Evolutionary conservation across 805 yeast genomes (phyloP), one percentile per base, ranked within the genome.

Genomic region (Starmerella tilneyi): DNA sequence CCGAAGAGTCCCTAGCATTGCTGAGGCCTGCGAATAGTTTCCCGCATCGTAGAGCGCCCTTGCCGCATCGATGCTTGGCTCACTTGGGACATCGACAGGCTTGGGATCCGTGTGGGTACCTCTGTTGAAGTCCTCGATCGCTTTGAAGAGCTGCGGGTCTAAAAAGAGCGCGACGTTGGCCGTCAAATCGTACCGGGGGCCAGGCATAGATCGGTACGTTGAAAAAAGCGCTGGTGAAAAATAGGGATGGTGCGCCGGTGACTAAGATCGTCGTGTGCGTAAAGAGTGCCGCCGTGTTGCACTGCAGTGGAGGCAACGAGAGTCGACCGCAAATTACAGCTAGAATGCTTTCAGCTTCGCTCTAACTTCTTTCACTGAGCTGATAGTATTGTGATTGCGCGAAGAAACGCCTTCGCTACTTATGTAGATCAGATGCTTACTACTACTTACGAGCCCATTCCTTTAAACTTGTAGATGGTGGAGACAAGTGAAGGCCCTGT

Each of bases 81-180:
- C 41, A 26, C 37, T 9, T 22, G 32, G 17, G 9, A 40, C 30
- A 17, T 41, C 43, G 16, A 13, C 46, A 9, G 31, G 16, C 35
- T 32, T 33, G 12, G 48, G 29, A 11, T 41, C 32, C 7, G 44
- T 44, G 3, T 30, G 11, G 41, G 58, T 51, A 26, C 68, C 66
- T 12, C 9, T 34, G 41, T 71, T 64, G 36, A 69, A 70, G 57
- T 72, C 76, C 24, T 75, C 59, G 53, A 77, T 60, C 36, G 76
- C 76, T 50, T 71, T 74, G 46, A 72, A 65, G 59, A 79, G 62
- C 55, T 76, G 81, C 50, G 81, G 70, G 62, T 79, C 84, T 55
- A 79, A 62, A 56, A 75, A 78, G 35, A 76, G 76, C 50, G 73
- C 63, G 49, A 78, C 60, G 59, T 72, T 70, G 42, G 65, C 64